Evolutionary conservation across 2,329 filamentous ascomycete species (phyloP).

Genomic region (Zymoseptoria brevis): DNA sequence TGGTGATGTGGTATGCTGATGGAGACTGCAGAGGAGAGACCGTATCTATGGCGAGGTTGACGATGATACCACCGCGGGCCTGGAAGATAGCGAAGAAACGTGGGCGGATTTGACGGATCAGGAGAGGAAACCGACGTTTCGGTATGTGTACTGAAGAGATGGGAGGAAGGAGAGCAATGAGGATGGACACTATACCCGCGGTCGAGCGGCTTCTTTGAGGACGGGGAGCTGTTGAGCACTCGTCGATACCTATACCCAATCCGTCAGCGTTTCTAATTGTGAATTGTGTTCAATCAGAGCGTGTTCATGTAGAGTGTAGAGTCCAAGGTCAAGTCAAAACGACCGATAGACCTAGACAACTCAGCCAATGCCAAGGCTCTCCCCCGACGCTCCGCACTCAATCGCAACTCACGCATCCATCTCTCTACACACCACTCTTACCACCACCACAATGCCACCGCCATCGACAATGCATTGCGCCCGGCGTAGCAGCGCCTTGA

Average conservation of each 20-base stretch:
- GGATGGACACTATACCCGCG: neutral
- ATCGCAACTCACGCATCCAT: neutral
- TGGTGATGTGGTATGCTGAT: neutral
- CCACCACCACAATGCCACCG: neutral
- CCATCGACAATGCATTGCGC: conserved; percentile 18
- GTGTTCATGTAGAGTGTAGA: no score
- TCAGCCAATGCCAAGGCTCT: neutral
- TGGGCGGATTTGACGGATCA: conserved; percentile 22
- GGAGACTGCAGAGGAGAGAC: conserved; percentile 16
- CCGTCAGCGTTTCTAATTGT: no score
- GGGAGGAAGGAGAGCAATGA: neutral
- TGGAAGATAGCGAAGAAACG: neutral
- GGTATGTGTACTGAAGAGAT: conserved; percentile 6
- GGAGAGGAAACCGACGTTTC: conserved; percentile 17
- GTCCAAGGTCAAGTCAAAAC: neutral
- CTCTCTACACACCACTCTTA: neutral
- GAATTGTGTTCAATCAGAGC: no score
- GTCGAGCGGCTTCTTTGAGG: neutral
- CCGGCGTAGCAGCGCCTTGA: conserved; percentile 10
- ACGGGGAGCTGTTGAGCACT: neutral
- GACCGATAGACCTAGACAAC: no score
- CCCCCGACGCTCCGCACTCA: neutral
- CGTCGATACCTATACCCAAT: neutral
- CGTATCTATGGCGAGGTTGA: conserved; percentile 3
- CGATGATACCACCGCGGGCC: neutral